Conservation (phyloP, 2,329 filamentous ascomycete genomes). For the Penicillium oxalicum region DNA sequence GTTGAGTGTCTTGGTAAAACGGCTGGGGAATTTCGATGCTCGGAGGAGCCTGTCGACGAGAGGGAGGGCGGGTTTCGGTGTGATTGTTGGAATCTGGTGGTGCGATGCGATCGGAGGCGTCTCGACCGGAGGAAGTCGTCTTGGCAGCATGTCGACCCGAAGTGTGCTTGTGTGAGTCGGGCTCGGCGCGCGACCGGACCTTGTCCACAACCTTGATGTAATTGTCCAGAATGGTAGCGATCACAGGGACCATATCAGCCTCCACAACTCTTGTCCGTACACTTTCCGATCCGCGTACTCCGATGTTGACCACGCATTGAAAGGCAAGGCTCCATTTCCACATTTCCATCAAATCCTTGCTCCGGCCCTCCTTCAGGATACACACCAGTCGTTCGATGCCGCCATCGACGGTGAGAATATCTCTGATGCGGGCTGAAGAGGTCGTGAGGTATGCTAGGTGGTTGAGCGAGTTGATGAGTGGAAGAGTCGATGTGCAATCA, state of each 20-base stretch:
- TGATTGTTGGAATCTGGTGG: conserved; percentile 50
- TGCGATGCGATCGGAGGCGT: conserved; percentile 23
- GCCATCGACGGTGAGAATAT: conserved; percentile 97
- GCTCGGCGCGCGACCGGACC: conserved; percentile 77
- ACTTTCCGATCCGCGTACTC: conserved; percentile 87
- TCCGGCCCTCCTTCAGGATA: conserved; percentile 95
- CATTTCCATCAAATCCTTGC: conserved; percentile 99
- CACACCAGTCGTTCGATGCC: conserved; percentile 94
- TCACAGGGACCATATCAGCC: conserved; percentile 98
- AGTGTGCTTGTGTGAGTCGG: conserved; percentile 57
- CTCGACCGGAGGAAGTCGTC: conserved; percentile 17
- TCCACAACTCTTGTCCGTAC: conserved; percentile 94
- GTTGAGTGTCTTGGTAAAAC: conserved; percentile 45
- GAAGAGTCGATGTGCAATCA: conserved; percentile 95
- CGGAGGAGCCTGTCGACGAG: conserved; percentile 73
- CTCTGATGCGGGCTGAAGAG: conserved; percentile 91
- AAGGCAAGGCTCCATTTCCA: conserved; percentile 99
- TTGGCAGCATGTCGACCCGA: conserved; percentile 28
- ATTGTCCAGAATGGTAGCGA: conserved; percentile 95
- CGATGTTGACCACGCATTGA: conserved; percentile 98
- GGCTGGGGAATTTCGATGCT: conserved; percentile 69
- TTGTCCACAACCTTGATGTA: conserved; percentile 96
- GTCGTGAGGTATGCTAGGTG: conserved; percentile 98
- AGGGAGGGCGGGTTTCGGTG: conserved; percentile 49
- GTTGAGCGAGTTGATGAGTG: conserved; percentile 97